Base-by-base conservation (phyloP, 2,329 filamentous ascomycete species). In the Botrytis squamosa region DNA sequence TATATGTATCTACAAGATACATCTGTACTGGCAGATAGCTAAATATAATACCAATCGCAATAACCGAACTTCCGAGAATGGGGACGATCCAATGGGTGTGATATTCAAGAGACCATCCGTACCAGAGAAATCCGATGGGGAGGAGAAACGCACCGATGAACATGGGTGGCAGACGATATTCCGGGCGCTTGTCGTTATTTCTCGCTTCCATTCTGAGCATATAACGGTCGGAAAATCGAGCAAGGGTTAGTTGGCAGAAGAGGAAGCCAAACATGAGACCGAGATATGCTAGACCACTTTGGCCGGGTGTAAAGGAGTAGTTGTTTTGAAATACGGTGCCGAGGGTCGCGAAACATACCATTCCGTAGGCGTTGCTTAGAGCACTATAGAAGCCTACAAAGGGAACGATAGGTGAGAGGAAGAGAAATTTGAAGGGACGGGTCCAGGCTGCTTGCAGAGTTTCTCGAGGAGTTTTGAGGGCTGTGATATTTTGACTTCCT, bases 31-130 rank as follows among this genome's bases (percentile, higher is more conserved):
- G 69, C 29, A 71, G 10, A 59, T 67, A 67, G 8, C 64, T 46
- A 18, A 85, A 84, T 22, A 88, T 84, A 73, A 87, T 85, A 2
- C 86, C 85, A 36, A 87, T 82, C 9, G 85, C 86, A 60, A 78
- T 1, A 85, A 85, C 76, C 83, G 85, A 64, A 0, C 85, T 88
- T 3, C 84, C 85, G 2, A 86, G 83, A 52, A 89, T 86, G 0
- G 88, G 87, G 0, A 84, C 86, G 33, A 89, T 85, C 87, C 88
- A 90, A 72, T 89, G 87, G 0, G 86, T 83, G 18, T 84, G 76
- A 33, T 86, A 85, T 59, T 90, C 82, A 0, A 85, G 85, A 0
- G 86, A 86, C 87, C 88, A 90, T 1, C 87, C 88, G 75, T 89
- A 90, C 79, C 86, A 85, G 79, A 91, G 90, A 52, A 91, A 81